Evolutionary conservation across 2,329 filamentous ascomycete species (phyloP).

Genomic region (Microcyclospora pomicola): DNA sequence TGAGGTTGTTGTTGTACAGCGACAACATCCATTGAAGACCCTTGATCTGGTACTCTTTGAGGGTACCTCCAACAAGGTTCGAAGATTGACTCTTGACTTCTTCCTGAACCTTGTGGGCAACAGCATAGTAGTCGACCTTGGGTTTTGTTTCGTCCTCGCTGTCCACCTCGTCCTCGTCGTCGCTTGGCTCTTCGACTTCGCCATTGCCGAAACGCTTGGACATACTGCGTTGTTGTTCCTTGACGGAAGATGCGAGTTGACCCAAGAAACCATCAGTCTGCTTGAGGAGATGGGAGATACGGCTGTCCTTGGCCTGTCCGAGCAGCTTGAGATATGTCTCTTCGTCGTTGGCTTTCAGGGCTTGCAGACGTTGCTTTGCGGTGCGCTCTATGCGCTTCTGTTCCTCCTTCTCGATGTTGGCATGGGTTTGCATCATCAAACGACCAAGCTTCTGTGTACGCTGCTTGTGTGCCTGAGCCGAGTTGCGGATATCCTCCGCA

Average conservation of each 20-base stretch:
- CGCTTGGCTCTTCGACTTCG: slow-evolving; percentile 34
- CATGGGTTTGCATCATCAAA: slow-evolving; percentile 78
- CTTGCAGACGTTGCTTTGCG: slow-evolving; percentile 97
- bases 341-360: slow-evolving; percentile 96
- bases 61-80: slow-evolving; percentile 77
- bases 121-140: slow-evolving; percentile 97
- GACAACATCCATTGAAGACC: slow-evolving; percentile 99
- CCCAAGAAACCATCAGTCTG: slow-evolving; percentile 97
- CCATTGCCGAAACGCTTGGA: slow-evolving; percentile 65
- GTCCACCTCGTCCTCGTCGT: slow-evolving; percentile 56
- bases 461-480: slow-evolving; percentile 51
- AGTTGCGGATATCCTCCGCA: slow-evolving; percentile 59
- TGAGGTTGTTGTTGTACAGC: slow-evolving; percentile 98
- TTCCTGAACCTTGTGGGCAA: slow-evolving; percentile 91
- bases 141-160: slow-evolving; percentile 51
- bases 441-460: slow-evolving; percentile 78
- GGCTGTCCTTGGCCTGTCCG: slow-evolving; percentile 96
- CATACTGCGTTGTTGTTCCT: slow-evolving; percentile 77
- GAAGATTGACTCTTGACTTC: slow-evolving; percentile 69
- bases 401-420: slow-evolving; percentile 97
- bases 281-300: slow-evolving; percentile 91
- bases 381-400: slow-evolving; percentile 96
- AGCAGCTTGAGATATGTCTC: slow-evolving; percentile 96
- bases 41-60: slow-evolving; percentile 98
- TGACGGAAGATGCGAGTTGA: slow-evolving; percentile 87